These are phyloP conservation scores for Barnettozyma salicaria DNA, from an alignment of 805 yeast species.

Conservation along the genomic window DNA sequence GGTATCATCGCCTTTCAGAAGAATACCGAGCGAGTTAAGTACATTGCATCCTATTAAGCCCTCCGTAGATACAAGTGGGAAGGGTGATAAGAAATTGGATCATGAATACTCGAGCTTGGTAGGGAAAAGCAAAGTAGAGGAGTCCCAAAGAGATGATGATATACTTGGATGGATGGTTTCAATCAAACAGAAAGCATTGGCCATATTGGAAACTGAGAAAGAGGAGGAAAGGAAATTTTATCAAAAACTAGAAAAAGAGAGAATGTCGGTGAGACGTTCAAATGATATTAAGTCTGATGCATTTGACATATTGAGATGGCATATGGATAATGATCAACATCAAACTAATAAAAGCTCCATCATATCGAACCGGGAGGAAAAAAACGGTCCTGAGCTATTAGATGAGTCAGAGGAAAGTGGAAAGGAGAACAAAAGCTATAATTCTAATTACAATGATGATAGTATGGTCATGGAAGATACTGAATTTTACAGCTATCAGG, in stretches of 20 bases:
- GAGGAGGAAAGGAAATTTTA: constrained; percentile 34
- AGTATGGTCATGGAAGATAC: no score
- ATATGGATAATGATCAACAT: constrained; percentile 12
- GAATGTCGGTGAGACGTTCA: constrained; percentile 20
- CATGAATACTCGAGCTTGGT: no score
- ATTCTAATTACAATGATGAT: no score
- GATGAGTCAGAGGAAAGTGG: no score
- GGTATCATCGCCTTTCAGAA: constrained; percentile 23
- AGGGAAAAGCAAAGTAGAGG: no score
- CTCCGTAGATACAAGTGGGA: no score
- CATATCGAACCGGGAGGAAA: no score
- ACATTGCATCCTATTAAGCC: no score
- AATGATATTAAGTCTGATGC: constrained; percentile 20
- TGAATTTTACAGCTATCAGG: no score
- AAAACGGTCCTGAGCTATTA: no score
- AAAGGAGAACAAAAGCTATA: no score
- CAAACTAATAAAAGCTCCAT: constrained; percentile 27
- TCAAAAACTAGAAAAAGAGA: constrained; percentile 31
- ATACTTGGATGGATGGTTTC: constrained; percentile 31
- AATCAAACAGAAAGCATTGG: constrained; percentile 30
- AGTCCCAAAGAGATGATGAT: no score
- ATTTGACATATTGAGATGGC: constrained; percentile 19
- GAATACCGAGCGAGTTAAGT: constrained; percentile 14
- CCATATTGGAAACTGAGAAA: constrained; percentile 27
- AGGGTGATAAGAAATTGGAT: background rate